phyloP scores from a whole-genome alignment of 2,329 filamentous ascomycete genomes.

The Pyricularia sp. region DNA sequence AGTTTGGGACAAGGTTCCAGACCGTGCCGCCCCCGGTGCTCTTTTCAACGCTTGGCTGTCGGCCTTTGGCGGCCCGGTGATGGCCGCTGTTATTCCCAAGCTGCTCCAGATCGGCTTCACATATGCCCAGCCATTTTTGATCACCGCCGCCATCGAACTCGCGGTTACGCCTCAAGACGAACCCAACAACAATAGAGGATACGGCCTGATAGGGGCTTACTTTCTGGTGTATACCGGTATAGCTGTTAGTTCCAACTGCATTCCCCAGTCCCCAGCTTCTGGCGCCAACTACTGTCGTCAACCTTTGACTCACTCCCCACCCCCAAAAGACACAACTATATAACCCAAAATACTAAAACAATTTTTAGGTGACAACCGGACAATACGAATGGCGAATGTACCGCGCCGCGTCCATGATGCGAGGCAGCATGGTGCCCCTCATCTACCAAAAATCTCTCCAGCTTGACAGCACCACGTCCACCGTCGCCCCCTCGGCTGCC shows the following conservation, averaged over 20 bases:
- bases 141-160: constrained; percentile 22
- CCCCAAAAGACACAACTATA: too few relatives aligned
- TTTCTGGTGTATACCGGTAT: constrained; percentile 11
- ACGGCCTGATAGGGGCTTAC: constrained; percentile 23
- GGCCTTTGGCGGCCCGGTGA: constrained; percentile 17
- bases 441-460: constrained; percentile 5
- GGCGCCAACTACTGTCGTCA: too few relatives aligned
- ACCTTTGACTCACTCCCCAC: too few relatives aligned
- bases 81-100: constrained; percentile 21
- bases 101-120: constrained; percentile 24
- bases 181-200: constrained; percentile 16
- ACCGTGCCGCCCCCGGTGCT: constrained; percentile 16
- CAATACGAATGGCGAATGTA: constrained; percentile 2
- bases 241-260: neutral
- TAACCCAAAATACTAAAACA: neutral
- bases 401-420: constrained; percentile 6
- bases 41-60: constrained; percentile 12
- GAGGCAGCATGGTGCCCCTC: constrained; percentile 4
- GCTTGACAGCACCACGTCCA: neutral
- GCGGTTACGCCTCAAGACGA: constrained; percentile 16
- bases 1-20: constrained; percentile 11
- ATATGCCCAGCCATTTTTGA: constrained; percentile 26
- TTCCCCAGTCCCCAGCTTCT: too few relatives aligned
- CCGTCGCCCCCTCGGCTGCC: neutral
- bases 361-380: neutral